Evolutionary conservation across 1,284 basidiomycete species (phyloP), one percentile per base, ranked within the genome.

Genomic region (Vanrija sp.): DNA sequence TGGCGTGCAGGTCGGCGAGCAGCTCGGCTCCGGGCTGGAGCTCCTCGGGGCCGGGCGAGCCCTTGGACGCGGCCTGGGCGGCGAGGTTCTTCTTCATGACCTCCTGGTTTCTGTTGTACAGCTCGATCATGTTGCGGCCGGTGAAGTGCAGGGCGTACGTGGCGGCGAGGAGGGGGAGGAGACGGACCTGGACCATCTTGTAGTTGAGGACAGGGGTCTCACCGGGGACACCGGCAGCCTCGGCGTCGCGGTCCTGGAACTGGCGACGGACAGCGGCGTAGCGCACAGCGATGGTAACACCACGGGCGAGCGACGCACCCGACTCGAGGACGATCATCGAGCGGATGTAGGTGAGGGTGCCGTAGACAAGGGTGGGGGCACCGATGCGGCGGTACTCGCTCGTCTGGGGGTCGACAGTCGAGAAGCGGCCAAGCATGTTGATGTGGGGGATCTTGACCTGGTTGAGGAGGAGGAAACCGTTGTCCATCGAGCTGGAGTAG

Each of bases 391-490:
- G 68, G 71, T 45, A 76, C 69, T n/a, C 57, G 54, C 20, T 68
- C 64, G 38, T 81, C 75, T 18, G 77, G 72, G 14, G 80, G 68
- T 59, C 54, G n/a, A 75, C 72, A 60, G 81, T 78, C 41, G 79
- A 80, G 69, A 82, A 80, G 71, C 82, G 82, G 77, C 82, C 82
- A 59, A 83, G 77, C 81, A 83, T 82, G 69, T 75, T 68, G 22
- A 78, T 77, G 52, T 81, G 77, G 16, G 81, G 81, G 24, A 83
- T 78, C 52, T 80, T 77, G 51, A 82, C 80, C 55, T 81, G 76
- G 55, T 81, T 82, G 70, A 83, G 82, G 59, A 62, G 72, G 51
- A 78, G 77, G 63, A 75, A 78, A 5, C 78, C 78, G 58, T 79
- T 79, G 63, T 79, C 78, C 62, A 82, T 81, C 44, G 57, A 59